Base-by-base conservation (phyloP, 176 grass and related monocot species). In the Rhynchospora tenuis region DNA sequence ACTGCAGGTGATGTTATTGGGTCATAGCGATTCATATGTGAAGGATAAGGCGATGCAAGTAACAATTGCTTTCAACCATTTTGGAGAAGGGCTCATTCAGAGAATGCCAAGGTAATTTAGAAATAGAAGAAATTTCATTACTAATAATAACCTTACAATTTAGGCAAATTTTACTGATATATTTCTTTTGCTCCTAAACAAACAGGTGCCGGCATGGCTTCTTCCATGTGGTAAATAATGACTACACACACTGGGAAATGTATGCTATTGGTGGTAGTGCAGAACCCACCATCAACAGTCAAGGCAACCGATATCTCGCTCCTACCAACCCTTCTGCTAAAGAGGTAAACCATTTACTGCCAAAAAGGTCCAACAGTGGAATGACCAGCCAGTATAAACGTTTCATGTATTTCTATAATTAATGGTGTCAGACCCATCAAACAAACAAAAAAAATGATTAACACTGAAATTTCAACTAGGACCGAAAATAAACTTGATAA, bases 241-340 rank as follows among this genome's bases (percentile, higher is more conserved):
- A 89, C 78, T 89, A 89, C 47, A 89, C 88, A 43, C 88, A 86
- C 48, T 89, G 88, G 88, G 83, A 89, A 58, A 89, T 89, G 88
- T 89, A 89, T 57, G 88, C 88, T 15, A 89, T 89, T 5, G 88
- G 88, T 54, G 88, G 88, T 9, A 89, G 88, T 26, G 88, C 88
- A 14, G 56, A 52, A 11, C 88, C 88, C 4, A 89, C 88, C 78
- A 89, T 89, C 70, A 89, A 89, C 31, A 89, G 88, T 48, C 88
- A 89, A 59, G 88, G 83, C 64, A 89, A 89, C 15, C 43, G 88
- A 77, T 89, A 89, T 52, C 88, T 86, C 29, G 88, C 88, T 50
- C 88, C 88, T 14, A 7, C 13, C 13, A 70, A 89, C 45, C 3
- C 27, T 57, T 89, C 70, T 57, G 88, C 88, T 19, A 89, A 89